Base-by-base conservation (phyloP, 768 basidiomycete species). In the Mycena rebaudengoi region DNA sequence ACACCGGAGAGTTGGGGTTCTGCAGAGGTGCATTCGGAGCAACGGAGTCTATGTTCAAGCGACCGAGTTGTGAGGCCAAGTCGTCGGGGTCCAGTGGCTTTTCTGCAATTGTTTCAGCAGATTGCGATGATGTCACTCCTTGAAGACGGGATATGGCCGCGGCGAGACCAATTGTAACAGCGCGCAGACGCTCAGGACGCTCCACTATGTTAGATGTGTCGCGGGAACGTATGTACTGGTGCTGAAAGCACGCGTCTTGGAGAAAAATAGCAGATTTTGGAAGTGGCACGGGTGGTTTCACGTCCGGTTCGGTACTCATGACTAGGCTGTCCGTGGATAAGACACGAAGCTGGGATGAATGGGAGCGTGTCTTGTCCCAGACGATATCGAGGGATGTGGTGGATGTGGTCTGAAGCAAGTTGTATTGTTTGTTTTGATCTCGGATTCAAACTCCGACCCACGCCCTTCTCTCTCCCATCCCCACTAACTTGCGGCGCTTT, bases 131-230 rank as follows among this genome's bases (percentile, higher is more conserved):
- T 43, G 65, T 62, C 11, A 74, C 57, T 49, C 80, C 81, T 68
- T 93, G 91, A 5, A 95, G 77, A 49, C 91, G 86, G 7, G 95
- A 85, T 20, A 94, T 82, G 0, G 91, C 93, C 7, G 91, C 91
- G 3, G 95, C 85, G 8, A 98, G 82, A 2, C 96, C 97, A 5
- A 92, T 71, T 67, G 89, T 88, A 50, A 98, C 87, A 0, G 96
- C 96, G 49, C 90, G 86, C 26, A 99, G 79, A 23, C 97, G 88
- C 73, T 98, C 93, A 0, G 96, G 96, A 11, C 94, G 85, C 73
- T 99, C 97, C n/a, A 96, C 87, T 54, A 98, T 89, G 44, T 82
- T 80, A 1, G 92, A 93, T 0, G 82, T 80, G 69, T 94, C 90
- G 50, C 85, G 83, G 16, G 89, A 88, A 16, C 96, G 89, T 55